Evolutionary conservation across 331 rosid species (phyloP).

Genomic region (Dryas integrifolia): DNA sequence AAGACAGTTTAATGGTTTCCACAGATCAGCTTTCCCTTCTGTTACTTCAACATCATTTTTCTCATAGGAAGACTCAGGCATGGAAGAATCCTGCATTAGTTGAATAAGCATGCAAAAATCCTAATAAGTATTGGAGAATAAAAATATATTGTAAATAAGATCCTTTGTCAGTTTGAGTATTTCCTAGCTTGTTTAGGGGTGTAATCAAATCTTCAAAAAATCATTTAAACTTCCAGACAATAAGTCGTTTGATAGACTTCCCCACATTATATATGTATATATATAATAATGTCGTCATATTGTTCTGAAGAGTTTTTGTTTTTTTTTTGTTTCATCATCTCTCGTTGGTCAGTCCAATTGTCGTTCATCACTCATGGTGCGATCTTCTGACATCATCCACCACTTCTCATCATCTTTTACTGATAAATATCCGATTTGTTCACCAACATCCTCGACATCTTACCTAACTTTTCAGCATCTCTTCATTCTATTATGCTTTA

Average conservation of each 20-base stretch:
- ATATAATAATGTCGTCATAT: not conserved
- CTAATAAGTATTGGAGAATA: not conserved
- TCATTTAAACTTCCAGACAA: not conserved
- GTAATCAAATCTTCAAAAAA: not conserved
- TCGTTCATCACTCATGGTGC: not conserved
- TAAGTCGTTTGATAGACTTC: not conserved
- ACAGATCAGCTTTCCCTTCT: constrained; percentile 88
- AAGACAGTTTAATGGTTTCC: constrained; percentile 98
- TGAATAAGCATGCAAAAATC: constrained; percentile 10
- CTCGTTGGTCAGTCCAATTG: not conserved
- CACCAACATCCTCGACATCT: not conserved
- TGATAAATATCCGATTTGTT: not conserved
- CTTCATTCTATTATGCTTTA: not conserved
- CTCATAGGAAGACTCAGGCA: constrained; percentile 60
- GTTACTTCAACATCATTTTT: constrained; percentile 40
- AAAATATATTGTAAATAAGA: not conserved
- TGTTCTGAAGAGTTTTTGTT: not conserved
- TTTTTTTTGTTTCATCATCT: too few relatives aligned
- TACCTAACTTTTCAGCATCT: not conserved
- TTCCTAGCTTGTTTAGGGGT: not conserved
- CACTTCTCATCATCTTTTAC: constrained; percentile 4
- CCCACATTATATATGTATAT: not conserved
- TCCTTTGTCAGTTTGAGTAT: not conserved
- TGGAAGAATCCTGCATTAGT: constrained; percentile 51
- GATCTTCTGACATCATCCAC: not conserved